Conservation (phyloP, 345 rosid genomes). For the Erysimum cheiranthoides region DNA sequence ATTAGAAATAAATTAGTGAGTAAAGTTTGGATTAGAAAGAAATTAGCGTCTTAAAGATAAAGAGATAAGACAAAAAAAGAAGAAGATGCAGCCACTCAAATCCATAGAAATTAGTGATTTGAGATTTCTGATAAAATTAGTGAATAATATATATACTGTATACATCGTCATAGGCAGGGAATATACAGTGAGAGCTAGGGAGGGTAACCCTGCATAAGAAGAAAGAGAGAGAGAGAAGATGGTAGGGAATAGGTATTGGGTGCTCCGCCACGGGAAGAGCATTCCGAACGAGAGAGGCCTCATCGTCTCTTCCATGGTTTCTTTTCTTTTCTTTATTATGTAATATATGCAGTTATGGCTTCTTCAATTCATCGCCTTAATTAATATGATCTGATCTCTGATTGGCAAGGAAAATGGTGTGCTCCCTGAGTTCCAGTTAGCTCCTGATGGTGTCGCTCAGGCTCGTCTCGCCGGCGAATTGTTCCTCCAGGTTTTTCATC, state of each 20-base stretch:
- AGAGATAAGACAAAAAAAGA: background rate
- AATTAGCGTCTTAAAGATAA: background rate
- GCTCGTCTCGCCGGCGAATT: slow-evolving; percentile 75
- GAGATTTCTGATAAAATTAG: background rate
- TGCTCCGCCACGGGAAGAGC: slow-evolving; percentile 85
- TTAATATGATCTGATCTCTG: background rate
- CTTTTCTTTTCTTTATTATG: background rate
- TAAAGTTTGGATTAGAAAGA: background rate
- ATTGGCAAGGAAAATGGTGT: slow-evolving; percentile 67
- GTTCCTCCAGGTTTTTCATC: slow-evolving; percentile 62
- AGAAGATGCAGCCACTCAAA: background rate
- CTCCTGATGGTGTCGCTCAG: slow-evolving; percentile 74
- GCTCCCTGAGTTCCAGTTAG: slow-evolving; percentile 66
- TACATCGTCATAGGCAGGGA: background rate
- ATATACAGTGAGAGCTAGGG: no score
- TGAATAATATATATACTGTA: background rate
- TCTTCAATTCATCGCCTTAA: no score
- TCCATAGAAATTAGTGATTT: background rate
- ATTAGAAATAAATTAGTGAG: background rate
- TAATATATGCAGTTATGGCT: no score
- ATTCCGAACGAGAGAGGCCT: slow-evolving; percentile 90
- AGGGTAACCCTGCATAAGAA: no score
- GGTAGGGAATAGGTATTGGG: slow-evolving; percentile 69
- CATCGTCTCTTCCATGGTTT: slow-evolving; percentile 77
- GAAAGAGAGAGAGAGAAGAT: background rate